Evolutionary conservation across 176 grass and related monocot genomes (phyloP).

Genomic region (Triticum turgidum): DNA sequence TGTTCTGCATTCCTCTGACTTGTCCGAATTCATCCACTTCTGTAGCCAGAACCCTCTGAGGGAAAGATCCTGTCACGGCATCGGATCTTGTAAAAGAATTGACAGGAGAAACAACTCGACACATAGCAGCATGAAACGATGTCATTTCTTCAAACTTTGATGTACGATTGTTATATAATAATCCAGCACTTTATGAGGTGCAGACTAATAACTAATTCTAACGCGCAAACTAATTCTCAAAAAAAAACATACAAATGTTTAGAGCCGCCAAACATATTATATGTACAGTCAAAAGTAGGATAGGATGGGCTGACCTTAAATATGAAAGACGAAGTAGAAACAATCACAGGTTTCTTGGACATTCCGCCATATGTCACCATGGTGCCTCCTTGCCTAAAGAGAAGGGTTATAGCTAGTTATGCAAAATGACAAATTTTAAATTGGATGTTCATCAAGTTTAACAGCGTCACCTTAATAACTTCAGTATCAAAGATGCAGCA

Average conservation of each 20-base stretch:
- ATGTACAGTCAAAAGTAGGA: background rate
- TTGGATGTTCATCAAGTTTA: background rate
- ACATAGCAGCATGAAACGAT: background rate
- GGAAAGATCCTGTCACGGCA: conserved; percentile 60
- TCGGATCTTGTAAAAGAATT: background rate
- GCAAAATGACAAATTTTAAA: background rate
- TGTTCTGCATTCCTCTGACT: conserved; percentile 54
- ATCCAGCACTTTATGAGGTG: background rate
- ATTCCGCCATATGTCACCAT: conserved; percentile 99
- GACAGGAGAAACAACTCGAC: background rate
- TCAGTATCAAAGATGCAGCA: conserved; percentile 72
- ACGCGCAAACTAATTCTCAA: background rate
- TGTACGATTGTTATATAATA: background rate
- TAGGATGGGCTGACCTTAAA: conserved; percentile 70
- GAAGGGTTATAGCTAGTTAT: background rate
- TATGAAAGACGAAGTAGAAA: conserved; percentile 89
- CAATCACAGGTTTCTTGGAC: conserved; percentile 87
- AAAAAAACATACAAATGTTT: background rate
- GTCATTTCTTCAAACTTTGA: background rate
- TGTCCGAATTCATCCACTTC: conserved; percentile 70
- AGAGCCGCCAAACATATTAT: background rate
- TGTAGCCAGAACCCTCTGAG: conserved; percentile 77
- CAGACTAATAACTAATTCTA: background rate
- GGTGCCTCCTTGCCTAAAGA: conserved; percentile 75
- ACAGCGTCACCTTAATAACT: conserved; percentile 60